phyloP scores from a whole-genome alignment of 805 yeast genomes.

The Diddensiella transvaalensis region DNA sequence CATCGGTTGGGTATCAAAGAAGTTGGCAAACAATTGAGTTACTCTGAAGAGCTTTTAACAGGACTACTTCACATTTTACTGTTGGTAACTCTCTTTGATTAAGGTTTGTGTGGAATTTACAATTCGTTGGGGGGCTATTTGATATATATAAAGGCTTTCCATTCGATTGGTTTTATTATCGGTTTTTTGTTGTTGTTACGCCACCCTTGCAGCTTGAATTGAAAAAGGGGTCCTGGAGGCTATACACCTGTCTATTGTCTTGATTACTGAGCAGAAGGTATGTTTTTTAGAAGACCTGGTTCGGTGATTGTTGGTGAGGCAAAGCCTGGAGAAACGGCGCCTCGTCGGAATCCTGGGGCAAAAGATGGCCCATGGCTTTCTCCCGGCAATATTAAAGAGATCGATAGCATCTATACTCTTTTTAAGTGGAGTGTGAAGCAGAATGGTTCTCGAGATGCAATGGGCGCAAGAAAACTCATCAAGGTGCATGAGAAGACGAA shows the following conservation, averaged over 20 bases:
- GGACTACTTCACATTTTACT: too few relatives aligned
- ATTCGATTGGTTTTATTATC: too few relatives aligned
- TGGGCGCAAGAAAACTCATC: slow-evolving; percentile 76
- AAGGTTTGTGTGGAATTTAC: too few relatives aligned
- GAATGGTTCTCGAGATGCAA: slow-evolving; percentile 51
- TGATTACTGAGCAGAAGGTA: background rate
- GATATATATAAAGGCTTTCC: too few relatives aligned
- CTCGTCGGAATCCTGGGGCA: slow-evolving; percentile 33
- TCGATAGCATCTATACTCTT: slow-evolving; percentile 68
- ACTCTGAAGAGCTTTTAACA: too few relatives aligned
- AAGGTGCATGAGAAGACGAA: slow-evolving; percentile 77
- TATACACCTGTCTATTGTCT: background rate
- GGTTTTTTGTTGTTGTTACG: too few relatives aligned
- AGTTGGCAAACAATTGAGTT: too few relatives aligned
- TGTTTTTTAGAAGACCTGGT: slow-evolving; percentile 1
- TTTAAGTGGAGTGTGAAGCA: slow-evolving; percentile 57
- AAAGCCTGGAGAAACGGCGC: slow-evolving; percentile 35
- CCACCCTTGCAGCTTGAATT: too few relatives aligned
- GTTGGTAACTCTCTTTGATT: too few relatives aligned
- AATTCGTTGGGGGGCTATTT: too few relatives aligned
- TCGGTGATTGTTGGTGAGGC: slow-evolving; percentile 35
- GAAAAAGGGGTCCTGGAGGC: too few relatives aligned
- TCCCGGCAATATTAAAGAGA: slow-evolving; percentile 58
- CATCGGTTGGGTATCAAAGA: too few relatives aligned
- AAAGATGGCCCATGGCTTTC: slow-evolving; percentile 43